Base-by-base conservation (phyloP, 1,284 basidiomycete genomes). In the Veloporphyrellus conicus region DNA sequence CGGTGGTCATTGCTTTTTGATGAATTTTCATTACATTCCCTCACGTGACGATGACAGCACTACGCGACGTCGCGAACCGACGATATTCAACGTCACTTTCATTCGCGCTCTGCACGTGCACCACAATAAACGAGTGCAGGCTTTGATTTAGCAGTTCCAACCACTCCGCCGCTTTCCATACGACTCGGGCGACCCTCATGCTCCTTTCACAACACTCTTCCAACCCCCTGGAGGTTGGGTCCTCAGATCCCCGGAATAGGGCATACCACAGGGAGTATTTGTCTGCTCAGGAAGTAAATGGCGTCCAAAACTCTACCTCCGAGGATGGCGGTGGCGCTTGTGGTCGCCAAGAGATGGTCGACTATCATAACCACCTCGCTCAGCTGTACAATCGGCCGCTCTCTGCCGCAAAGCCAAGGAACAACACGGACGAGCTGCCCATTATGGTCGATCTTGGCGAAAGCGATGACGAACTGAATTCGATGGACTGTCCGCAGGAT, bases 161-260 rank as follows among this genome's bases (percentile, higher is more conserved):
- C 16, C 4, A 22, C n/a, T 32, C 27, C 18, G 20, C 3, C 10
- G 6, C 15, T 34, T 19, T 10, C 15, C 19, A n/a, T 8, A 16
- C 23, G 9, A 28, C 23, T 6, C 64, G 68, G 65, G 54, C 64
- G 29, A 37, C 48, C 15, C 29, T 25, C 42, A 57, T 68, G 48
- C 55, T 76, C 10, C 69, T 88, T 54, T 87, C 87, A 10, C 82
- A 83, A 55, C 87, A 89, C 60, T 84, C 83, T 12, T 88, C 86
- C 36, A 89, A 89, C 59, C 86, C 86, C 3, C 74, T 88, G 40
- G 84, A 89, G 58, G 77, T 79, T 16, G 70, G 75, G 34, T 78
- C 83, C n/a, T 83, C 81, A 18, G 84, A 89, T 59, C 54, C 66
- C 1, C 73, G 72, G 44, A 82, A 82, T 59, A 68, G 60, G 32